Conservation (phyloP, 1,284 basidiomycete genomes). For the Austroboletus novae-zelandiae region DNA sequence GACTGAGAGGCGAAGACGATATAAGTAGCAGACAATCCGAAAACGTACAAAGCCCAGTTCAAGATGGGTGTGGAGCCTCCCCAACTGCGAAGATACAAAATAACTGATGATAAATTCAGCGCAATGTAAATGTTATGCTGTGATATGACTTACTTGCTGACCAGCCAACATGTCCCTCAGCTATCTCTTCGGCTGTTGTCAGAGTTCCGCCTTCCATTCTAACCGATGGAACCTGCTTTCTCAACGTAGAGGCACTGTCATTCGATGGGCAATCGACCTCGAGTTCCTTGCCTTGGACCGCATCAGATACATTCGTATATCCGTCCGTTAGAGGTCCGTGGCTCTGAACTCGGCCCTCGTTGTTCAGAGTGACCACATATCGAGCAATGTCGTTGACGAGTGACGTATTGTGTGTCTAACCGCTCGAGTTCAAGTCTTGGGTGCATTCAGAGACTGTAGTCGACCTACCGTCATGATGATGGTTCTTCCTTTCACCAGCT, state of each 20-base stretch:
- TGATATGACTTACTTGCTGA: constrained; percentile 26
- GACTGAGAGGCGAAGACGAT: constrained; percentile 36
- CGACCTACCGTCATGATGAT: constrained; percentile 63
- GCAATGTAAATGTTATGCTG: background rate
- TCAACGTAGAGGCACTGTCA: background rate
- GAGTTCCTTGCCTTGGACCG: background rate
- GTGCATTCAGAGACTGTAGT: background rate
- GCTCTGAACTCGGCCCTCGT: constrained; percentile 42
- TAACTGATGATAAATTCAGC: constrained; percentile 18
- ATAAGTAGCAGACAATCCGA: constrained; percentile 24
- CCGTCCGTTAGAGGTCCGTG: constrained; percentile 36
- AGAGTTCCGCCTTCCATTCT: constrained; percentile 41
- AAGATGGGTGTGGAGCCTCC: constrained; percentile 40
- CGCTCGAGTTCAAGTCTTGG: background rate
- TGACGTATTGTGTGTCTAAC: constrained; percentile 64
- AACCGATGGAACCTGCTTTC: background rate
- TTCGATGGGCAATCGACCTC: background rate
- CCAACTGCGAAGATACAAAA: constrained; percentile 37
- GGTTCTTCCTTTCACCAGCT: constrained; percentile 67
- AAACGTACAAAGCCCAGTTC: constrained; percentile 38
- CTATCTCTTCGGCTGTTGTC: constrained; percentile 60
- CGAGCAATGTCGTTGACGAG: constrained; percentile 55
- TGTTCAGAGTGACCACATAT: constrained; percentile 53
- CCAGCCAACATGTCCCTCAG: constrained; percentile 55
- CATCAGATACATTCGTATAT: background rate